A percentile compares a stretch with the other conserved stretches of the same genome.
Conservation (phyloP, 2,329 filamentous ascomycete genomes). For the Cytospora piceicola region DNA sequence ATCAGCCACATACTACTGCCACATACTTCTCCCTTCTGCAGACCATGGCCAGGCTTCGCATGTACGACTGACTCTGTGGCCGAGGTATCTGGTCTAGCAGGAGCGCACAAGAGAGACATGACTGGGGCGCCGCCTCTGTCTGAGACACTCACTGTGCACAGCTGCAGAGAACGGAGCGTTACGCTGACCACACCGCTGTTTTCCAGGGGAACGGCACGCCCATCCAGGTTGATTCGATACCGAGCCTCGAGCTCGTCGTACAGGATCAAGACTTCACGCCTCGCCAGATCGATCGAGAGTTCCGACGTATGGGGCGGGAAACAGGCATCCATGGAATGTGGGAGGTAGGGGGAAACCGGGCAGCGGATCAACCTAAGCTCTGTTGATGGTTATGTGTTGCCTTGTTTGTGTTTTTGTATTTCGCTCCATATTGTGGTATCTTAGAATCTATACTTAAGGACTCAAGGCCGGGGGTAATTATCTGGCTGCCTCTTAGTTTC, state of each 20-base stretch:
- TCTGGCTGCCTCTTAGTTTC: too few relatives aligned
- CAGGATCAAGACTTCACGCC: conserved; percentile 37
- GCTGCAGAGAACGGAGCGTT: neutral
- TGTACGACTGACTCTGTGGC: neutral
- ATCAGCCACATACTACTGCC: too few relatives aligned
- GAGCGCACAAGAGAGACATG: neutral
- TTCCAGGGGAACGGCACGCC: conserved; percentile 40
- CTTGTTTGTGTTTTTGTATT: neutral
- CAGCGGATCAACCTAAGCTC: neutral
- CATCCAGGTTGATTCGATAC: conserved; percentile 35
- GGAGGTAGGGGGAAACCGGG: conserved; percentile 1
- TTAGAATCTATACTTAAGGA: too few relatives aligned
- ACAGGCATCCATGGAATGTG: neutral
- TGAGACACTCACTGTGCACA: neutral
- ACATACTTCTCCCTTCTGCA: neutral
- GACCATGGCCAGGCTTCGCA: neutral
- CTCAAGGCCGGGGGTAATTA: too few relatives aligned
- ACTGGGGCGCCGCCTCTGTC: neutral
- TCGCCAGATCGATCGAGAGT: conserved; percentile 28
- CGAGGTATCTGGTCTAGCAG: neutral
- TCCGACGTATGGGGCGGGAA: conserved; percentile 34
- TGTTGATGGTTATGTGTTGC: neutral
- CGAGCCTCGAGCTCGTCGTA: conserved; percentile 45
- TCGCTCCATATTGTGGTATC: neutral
- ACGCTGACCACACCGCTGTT: neutral